Conservation (phyloP, 2,329 filamentous ascomycete species). For the Cladosporium sp. region DNA sequence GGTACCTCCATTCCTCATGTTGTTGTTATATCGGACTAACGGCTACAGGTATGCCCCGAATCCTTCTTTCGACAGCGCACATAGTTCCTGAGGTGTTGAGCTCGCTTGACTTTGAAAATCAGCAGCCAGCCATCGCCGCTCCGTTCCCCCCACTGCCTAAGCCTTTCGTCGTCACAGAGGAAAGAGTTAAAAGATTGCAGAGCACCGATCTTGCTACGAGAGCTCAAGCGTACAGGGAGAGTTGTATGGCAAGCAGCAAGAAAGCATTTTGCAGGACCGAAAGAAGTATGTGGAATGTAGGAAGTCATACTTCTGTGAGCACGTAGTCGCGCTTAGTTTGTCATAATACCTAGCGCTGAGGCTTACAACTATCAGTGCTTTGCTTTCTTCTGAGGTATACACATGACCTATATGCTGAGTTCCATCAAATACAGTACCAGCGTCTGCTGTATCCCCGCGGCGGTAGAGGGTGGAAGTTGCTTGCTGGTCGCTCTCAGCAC, state of each 20-base stretch:
- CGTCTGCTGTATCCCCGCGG: too few species aligned
- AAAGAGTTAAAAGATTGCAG: constrained; percentile 24
- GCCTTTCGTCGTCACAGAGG: constrained; percentile 28
- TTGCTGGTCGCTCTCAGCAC: too few species aligned
- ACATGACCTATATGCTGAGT: too few species aligned
- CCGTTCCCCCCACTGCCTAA: constrained; percentile 25
- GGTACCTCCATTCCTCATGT: background rate
- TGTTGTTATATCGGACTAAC: background rate
- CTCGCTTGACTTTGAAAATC: constrained; percentile 20
- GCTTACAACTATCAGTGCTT: too few species aligned
- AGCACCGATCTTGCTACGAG: constrained; percentile 15
- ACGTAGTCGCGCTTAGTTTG: too few species aligned
- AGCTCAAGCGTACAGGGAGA: constrained; percentile 15
- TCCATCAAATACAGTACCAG: too few species aligned
- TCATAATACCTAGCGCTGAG: too few species aligned
- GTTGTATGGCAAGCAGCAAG: constrained; percentile 14
- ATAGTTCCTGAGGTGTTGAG: constrained; percentile 25
- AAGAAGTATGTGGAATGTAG: constrained; percentile 3
- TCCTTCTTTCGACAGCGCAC: constrained; percentile 29
- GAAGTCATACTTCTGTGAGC: background rate
- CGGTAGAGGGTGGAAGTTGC: too few species aligned
- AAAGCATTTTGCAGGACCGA: constrained; percentile 19
- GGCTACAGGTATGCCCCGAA: constrained; percentile 30
- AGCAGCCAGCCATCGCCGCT: constrained; percentile 18
- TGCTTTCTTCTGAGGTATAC: too few species aligned